Base-by-base conservation (phyloP, 495 filamentous ascomycete species). In the Podospora appendiculata region DNA sequence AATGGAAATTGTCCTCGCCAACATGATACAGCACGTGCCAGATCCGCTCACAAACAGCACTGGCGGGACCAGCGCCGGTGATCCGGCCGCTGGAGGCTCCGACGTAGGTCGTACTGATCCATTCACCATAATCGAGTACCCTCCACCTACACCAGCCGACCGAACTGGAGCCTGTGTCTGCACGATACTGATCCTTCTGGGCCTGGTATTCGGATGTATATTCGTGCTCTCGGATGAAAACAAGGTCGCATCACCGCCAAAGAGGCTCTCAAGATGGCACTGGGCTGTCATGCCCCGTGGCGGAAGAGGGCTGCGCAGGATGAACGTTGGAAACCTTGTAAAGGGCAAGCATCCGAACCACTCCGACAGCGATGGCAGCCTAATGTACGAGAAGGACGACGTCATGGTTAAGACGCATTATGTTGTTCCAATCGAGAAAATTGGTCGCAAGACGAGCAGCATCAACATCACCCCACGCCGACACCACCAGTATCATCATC, bases 11-110 rank as follows among this genome's bases (percentile, higher is more conserved):
- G 74, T 89, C 3, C 72, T 84, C 45, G 79, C 79, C 40, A 82
- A 77, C 55, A 65, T 82, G 50, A 78, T 84, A 53, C 34, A 65
- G n/a, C 45, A 70, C 7, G 54, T 64, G 5, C 50, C 57, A 1
- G 59, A 71, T 0, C 88, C 86, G 0, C 77, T 87, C 8, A 89
- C 85, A 3, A 69, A 80, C 32, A 60, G 71, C n/a, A 77, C 74
- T 0, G 89, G 89, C 8, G 89, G 90, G 3, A 89, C 84, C 6
- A 92, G 89, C 60, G 70, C 73, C 45, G 89, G 89, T 1, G 69
- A 93, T 59, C 80, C 86, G 0, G 71, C 69, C 6, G 87, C 84
- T n/a, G 87, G 88, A 13, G 77, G 67, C 35, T 53, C 43, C 1
- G 69, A 75, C 50, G 51, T 66, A 0, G 69, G 68, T 11, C 56